Evolutionary conservation across 495 filamentous ascomycete genomes (phyloP), one percentile per base, ranked within the genome.

Genomic region (Achaetomiella virescens): DNA sequence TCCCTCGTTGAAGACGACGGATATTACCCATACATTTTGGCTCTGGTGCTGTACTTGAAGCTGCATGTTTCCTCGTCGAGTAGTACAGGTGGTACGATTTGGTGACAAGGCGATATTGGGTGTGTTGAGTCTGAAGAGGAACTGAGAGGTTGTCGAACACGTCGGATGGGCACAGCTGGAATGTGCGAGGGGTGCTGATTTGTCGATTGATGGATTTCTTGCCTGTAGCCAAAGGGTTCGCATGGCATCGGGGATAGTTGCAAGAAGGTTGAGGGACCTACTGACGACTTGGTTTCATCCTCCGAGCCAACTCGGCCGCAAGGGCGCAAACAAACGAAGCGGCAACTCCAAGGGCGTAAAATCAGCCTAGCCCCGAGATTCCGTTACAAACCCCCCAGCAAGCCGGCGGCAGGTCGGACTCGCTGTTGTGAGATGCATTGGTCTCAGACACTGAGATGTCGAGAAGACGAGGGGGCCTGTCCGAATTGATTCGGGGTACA

Each of bases 51-150:
- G 12, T 38, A 36, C 38, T 40, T n/a, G 31, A 38, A 14, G 17
- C 51, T 49, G 57, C 57, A 50, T 37, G 52, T 60, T 35, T 52
- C 52, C 40, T 17, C 0, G 14, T 6, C 3, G 45, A 29, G 51
- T 55, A 25, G 7, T 22, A 55, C 52, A 51, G 17, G 41, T 38
- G 57, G 36, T 48, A 54, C 46, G 40, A 42, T 38, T 31, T 9
- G 27, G 27, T 31, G 27, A 31, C 27, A 31, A 27, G 43, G 38
- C 41, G n/a, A 52, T 51, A 46, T 45, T 29, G 47, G 52, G 20
- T 48, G 48, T 42, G 15, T 50, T 59, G 50, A 29, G 36, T 18
- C 12, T 50, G 54, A 36, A 45, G 36, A 59, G 9, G 27, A 31
- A 31, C 27, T 9, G 27, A 38, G 35, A 38, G 35, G 12, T 12